phyloP scores from a whole-genome alignment of 2,329 filamentous ascomycete species.

The Scytalidium sp. region DNA sequence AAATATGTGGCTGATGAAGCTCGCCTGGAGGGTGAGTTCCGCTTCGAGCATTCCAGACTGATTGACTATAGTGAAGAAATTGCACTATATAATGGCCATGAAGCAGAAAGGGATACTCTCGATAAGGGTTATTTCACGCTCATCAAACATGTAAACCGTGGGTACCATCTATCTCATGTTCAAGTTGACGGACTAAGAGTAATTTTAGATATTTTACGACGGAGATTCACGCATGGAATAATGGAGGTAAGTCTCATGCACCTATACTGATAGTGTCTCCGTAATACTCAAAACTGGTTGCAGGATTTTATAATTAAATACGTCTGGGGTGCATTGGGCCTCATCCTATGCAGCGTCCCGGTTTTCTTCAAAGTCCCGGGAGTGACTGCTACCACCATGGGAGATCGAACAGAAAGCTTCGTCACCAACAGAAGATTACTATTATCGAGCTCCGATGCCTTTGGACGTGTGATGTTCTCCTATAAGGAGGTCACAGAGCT shows the following conservation, averaged over 20 bases:
- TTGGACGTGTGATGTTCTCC: constrained; percentile 94
- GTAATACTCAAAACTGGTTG: background rate
- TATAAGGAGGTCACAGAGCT: constrained; percentile 97
- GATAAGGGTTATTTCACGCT: constrained; percentile 99
- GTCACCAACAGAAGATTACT: constrained; percentile 93
- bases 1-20: constrained; percentile 98
- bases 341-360: constrained; percentile 89
- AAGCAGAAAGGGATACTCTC: constrained; percentile 91
- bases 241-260: constrained; percentile 61
- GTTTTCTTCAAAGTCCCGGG: constrained; percentile 94
- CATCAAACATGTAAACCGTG: constrained; percentile 91
- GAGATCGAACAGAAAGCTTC: constrained; percentile 72
- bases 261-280: background rate
- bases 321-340: constrained; percentile 92
- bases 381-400: constrained; percentile 53
- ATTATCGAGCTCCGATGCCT: constrained; percentile 89
- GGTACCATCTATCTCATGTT: background rate
- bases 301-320: constrained; percentile 97
- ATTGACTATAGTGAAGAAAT: constrained; percentile 97
- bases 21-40: constrained; percentile 89
- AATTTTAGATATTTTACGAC: constrained; percentile 68
- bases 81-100: constrained; percentile 86
- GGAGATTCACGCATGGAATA: constrained; percentile 94
- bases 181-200: constrained; percentile 4
- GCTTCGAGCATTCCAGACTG: constrained; percentile 88